phyloP scores from a whole-genome alignment of 768 basidiomycete species.

The Cytidiella melzeri region DNA sequence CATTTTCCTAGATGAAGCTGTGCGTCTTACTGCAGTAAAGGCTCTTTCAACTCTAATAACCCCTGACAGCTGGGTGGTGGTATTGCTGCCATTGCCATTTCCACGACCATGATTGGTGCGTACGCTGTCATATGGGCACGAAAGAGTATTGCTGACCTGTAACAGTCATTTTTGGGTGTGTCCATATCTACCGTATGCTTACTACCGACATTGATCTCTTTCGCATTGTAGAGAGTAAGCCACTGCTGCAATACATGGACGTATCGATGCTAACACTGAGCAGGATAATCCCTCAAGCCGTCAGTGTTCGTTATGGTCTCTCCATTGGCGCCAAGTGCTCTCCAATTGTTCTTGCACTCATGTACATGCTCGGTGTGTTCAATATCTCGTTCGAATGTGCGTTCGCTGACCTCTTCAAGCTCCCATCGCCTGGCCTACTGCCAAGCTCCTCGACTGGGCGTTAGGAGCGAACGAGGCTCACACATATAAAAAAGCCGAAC shows the following conservation, averaged over 20 bases:
- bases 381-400: background rate
- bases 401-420: slow-evolving; percentile 20
- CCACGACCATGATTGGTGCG: slow-evolving; percentile 67
- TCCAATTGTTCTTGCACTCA: slow-evolving; percentile 43
- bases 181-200: background rate
- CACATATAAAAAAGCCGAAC: slow-evolving; percentile 75
- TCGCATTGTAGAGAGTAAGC: slow-evolving; percentile 33
- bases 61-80: slow-evolving; percentile 52
- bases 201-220: too few relatives aligned
- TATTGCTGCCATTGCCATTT: slow-evolving; percentile 69
- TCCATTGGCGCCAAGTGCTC: slow-evolving; percentile 48
- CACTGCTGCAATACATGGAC: background rate
- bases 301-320: slow-evolving; percentile 60
- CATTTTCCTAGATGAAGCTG: slow-evolving; percentile 74
- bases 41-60: background rate
- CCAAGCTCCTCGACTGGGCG: slow-evolving; percentile 70
- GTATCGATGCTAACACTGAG: background rate
- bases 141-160: slow-evolving; percentile 2
- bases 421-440: slow-evolving; percentile 54
- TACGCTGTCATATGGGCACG: background rate
- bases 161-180: slow-evolving; percentile 76
- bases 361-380: slow-evolving; percentile 41
- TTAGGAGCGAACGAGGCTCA: slow-evolving; percentile 68
- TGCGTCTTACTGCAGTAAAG: slow-evolving; percentile 17
- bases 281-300: slow-evolving; percentile 68